Conservation (phyloP, 2,329 filamentous ascomycete genomes). For the Macrophomina phaseolina region DNA sequence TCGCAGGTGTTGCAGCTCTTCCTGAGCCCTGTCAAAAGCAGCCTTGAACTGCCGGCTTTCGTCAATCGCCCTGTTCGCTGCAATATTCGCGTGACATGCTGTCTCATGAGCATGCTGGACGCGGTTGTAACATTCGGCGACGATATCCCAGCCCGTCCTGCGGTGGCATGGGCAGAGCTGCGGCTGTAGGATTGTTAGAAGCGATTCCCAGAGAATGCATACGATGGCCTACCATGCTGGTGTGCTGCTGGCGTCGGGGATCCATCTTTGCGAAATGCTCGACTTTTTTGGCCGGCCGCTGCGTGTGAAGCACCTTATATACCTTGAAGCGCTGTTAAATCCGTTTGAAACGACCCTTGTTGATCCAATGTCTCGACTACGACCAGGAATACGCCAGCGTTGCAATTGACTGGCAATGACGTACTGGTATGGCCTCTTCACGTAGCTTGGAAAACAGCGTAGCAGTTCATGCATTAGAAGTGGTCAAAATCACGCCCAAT, state of each 20-base stretch:
- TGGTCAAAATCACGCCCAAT: no score
- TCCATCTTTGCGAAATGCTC: background rate
- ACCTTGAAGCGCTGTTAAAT: background rate
- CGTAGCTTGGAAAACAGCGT: no score
- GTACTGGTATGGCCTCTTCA: no score
- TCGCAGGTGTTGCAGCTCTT: background rate
- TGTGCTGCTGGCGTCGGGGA: background rate
- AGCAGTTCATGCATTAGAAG: no score
- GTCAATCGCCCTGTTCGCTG: background rate
- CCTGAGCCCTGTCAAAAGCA: background rate
- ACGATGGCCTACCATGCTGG: background rate
- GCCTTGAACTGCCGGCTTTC: background rate
- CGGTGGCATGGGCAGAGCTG: no score
- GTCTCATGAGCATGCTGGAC: no score
- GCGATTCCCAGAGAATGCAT: no score
- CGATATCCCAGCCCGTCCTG: no score
- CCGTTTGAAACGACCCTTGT: background rate
- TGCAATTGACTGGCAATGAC: background rate
- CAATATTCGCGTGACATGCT: background rate
- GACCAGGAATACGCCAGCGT: background rate
- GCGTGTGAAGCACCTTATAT: background rate
- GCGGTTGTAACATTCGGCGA: no score
- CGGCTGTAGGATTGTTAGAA: no score
- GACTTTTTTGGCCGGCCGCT: background rate
- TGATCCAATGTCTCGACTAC: background rate